A percentile compares a stretch with the other conserved stretches of the same genome.
These are phyloP conservation scores for Solanum dulcamara DNA, from an alignment of 257 asterid genomes.

Conservation along the genomic window DNA sequence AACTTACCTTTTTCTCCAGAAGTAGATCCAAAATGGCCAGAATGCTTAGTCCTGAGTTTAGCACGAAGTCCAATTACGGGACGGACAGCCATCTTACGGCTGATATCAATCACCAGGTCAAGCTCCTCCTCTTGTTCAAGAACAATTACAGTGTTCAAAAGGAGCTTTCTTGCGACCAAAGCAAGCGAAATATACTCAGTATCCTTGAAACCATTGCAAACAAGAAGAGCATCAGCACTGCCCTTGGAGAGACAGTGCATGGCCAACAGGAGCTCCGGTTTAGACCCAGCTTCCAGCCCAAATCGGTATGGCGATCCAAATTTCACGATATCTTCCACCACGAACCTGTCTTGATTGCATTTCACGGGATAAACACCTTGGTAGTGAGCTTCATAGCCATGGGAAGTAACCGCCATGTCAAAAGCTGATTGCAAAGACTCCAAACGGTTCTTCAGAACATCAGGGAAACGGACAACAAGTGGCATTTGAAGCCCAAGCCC, in stretches of 20 bases:
- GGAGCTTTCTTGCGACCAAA: constrained; percentile 59
- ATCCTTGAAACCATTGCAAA: constrained; percentile 95
- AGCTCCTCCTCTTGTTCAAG: constrained; percentile 95
- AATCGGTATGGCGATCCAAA: constrained; percentile 71
- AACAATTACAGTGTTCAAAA: constrained; percentile 70
- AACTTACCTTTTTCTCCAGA: constrained; percentile 97
- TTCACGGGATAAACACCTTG: constrained; percentile 97
- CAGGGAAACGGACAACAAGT: constrained; percentile 72
- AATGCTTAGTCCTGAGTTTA: constrained; percentile 82
- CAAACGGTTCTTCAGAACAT: constrained; percentile 68
- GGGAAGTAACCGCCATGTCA: constrained; percentile 49
- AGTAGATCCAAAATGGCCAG: constrained; percentile 95
- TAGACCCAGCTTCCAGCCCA: constrained; percentile 95
- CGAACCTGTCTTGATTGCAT: constrained; percentile 83
- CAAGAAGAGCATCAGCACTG: constrained; percentile 58
- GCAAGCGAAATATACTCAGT: constrained; percentile 80
- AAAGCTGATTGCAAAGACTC: constrained; percentile 70
- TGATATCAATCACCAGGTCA: constrained; percentile 57
- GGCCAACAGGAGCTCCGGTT: constrained; percentile 94
- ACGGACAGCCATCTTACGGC: constrained; percentile 52
- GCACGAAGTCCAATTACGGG: constrained; percentile 91
- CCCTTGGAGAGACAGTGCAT: constrained; percentile 86
- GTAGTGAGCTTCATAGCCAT: constrained; percentile 60
- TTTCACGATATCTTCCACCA: constrained; percentile 89
- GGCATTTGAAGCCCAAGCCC: constrained; percentile 88